Evolutionary conservation across 2,329 filamentous ascomycete genomes (phyloP), one percentile per base, ranked within the genome.

Genomic region (Arthrobotrys pseudoclavata): DNA sequence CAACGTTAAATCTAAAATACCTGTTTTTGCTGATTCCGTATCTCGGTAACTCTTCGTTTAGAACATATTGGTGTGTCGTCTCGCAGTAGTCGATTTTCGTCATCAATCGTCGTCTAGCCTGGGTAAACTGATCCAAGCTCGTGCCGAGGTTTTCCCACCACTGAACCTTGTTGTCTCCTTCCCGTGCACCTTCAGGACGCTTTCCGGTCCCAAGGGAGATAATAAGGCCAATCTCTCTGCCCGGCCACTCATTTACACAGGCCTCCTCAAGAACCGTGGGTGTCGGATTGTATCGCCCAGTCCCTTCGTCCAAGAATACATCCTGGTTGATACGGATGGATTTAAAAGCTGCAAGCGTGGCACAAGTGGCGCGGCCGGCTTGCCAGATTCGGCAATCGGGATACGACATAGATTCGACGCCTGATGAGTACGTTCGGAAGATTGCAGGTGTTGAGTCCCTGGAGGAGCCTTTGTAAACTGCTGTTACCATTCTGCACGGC

Each of bases 311-410:
- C 79, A 97, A 91, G 82, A 98, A 99, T 10, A 94, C 87, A 0
- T 94, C 94, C 83, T 98, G 95, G 2, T 95, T 95, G 47, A 98
- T 93, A 80, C 92, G 91, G 57, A 98, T 93, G 0, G 94, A 93
- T 83, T 99, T 99, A 85, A 99, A 99, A 0, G 95, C 94, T 53
- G 97, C 87, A 0, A 92, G 93, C 1, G 95, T 96, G 0, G 96
- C 93, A 66, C 89, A 93, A 0, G 96, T 98, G 20, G 96, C 96
- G 76, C 96, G 90, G 9, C 96, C 96, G 3, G 96, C 96, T 85
- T 99, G 91, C 96, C 96, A 99, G 72, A 99, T 95, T 61, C 91
- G 96, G 84, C 94, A 97, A 82, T 97, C 92, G 76, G 93, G 95
- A 83, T 97, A 95, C 1, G 95, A 92, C 0, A 94, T 89, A 0